Conservation (phyloP, 306 rosid genomes). For the Dryas drummondii region DNA sequence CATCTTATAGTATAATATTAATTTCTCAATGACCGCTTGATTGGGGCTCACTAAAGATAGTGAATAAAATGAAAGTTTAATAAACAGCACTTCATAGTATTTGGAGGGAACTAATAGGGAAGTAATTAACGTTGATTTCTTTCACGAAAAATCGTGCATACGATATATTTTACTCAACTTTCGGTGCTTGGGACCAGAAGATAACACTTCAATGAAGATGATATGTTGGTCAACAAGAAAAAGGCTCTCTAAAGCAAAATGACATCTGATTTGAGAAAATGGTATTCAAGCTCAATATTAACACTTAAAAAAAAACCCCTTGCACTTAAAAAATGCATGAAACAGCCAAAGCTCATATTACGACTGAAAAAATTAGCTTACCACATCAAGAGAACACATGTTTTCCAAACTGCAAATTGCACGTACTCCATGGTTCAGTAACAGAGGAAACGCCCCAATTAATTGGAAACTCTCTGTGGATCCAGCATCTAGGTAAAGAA, state of each 20-base stretch:
- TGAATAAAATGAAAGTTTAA: neutral
- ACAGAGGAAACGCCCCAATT: slow-evolving; percentile 64
- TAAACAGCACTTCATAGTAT: neutral
- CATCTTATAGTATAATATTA: no score
- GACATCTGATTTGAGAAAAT: no score
- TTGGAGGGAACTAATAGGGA: neutral
- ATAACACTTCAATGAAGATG: neutral
- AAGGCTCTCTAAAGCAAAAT: neutral
- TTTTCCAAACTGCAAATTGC: slow-evolving; percentile 78
- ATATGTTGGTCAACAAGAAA: neutral
- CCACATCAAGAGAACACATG: slow-evolving; percentile 57
- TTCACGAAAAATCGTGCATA: neutral
- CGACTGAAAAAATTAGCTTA: slow-evolving; percentile 27
- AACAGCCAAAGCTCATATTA: neutral
- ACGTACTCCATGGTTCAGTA: slow-evolving; percentile 69
- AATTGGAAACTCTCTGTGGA: slow-evolving; percentile 76
- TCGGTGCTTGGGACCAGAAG: neutral
- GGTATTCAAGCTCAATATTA: no score
- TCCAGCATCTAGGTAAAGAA: slow-evolving; percentile 86
- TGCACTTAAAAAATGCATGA: neutral
- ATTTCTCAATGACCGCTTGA: no score
- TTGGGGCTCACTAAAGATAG: neutral
- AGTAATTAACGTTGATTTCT: no score
- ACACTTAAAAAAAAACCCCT: no score
- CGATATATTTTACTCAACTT: no score